Conservation (phyloP, 2,329 filamentous ascomycete genomes). For the Aspergillus costaricaensis region DNA sequence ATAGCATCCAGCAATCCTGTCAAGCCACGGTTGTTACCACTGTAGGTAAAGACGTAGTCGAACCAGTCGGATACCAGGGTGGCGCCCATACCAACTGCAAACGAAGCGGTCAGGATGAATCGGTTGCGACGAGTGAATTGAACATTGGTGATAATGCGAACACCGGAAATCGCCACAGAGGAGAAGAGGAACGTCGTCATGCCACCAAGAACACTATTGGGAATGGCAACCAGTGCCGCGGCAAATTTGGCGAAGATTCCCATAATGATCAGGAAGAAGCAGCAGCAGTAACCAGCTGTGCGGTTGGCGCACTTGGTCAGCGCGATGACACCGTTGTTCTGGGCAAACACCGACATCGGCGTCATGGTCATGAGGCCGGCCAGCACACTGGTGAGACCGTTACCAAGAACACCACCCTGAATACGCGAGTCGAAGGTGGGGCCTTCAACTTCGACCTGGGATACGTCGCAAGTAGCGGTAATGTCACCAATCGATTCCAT, state of each 20-base stretch:
- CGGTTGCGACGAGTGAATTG: slow-evolving; percentile 66
- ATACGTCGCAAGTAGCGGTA: slow-evolving; percentile 68
- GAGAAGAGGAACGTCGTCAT: slow-evolving; percentile 67
- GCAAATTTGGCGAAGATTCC: slow-evolving; percentile 72
- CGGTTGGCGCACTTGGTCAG: slow-evolving; percentile 69
- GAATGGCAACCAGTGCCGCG: slow-evolving; percentile 67
- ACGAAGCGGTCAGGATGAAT: slow-evolving; percentile 65
- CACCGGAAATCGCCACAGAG: slow-evolving; percentile 65
- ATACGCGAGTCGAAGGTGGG: slow-evolving; percentile 67
- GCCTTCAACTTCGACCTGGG: slow-evolving; percentile 64
- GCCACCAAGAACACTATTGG: slow-evolving; percentile 49
- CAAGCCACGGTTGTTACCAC: slow-evolving; percentile 65
- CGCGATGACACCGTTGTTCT: slow-evolving; percentile 70
- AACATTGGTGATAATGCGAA: slow-evolving; percentile 65
- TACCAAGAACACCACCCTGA: slow-evolving; percentile 67
- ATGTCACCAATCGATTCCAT: slow-evolving; percentile 71
- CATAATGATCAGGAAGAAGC: slow-evolving; percentile 68
- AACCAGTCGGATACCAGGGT: slow-evolving; percentile 53
- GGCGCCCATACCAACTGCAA: slow-evolving; percentile 61
- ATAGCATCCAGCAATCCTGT: slow-evolving; percentile 58
- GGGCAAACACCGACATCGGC: slow-evolving; percentile 68
- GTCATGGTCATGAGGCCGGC: slow-evolving; percentile 67
- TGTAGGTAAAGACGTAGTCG: slow-evolving; percentile 49
- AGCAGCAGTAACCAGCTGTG: slow-evolving; percentile 66
- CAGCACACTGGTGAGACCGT: slow-evolving; percentile 66